These are phyloP conservation scores for Mycosarcoma maydis DNA, from an alignment of 1,284 basidiomycete species.

Conservation along the genomic window DNA sequence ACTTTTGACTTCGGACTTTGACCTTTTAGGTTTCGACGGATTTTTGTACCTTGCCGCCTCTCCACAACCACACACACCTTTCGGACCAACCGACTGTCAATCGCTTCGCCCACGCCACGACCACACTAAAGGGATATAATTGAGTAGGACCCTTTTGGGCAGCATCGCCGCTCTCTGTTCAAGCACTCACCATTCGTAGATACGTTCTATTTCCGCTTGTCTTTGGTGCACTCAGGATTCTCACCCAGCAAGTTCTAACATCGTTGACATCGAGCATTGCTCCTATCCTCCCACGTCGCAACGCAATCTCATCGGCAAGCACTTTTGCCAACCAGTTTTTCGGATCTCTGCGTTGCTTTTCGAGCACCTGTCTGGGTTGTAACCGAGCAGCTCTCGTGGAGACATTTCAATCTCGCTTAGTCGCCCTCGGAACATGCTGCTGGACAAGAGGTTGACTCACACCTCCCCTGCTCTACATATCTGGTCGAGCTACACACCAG, in stretches of 20 bases:
- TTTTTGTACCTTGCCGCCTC: slow-evolving; percentile 16
- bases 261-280: neutral
- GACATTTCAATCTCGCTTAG: slow-evolving; percentile 14
- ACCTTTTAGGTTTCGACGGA: neutral
- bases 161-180: neutral
- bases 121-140: no score
- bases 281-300: neutral
- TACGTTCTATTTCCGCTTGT: neutral
- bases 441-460: slow-evolving; percentile 28
- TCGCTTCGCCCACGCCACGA: no score
- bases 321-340: neutral
- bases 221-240: neutral
- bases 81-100: no score
- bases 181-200: neutral
- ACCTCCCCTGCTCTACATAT: slow-evolving; percentile 12
- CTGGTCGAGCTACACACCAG: neutral
- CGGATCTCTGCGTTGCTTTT: slow-evolving; percentile 1
- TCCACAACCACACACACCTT: slow-evolving; percentile 7
- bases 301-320: no score
- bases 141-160: neutral
- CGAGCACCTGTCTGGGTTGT: slow-evolving; percentile 15
- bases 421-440: slow-evolving; percentile 32
- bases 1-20: neutral
- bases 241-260: neutral
- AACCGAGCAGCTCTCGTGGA: slow-evolving; percentile 27